Base-by-base conservation (phyloP, 176 grass and related monocot species). In the Microstegium vimineum region DNA sequence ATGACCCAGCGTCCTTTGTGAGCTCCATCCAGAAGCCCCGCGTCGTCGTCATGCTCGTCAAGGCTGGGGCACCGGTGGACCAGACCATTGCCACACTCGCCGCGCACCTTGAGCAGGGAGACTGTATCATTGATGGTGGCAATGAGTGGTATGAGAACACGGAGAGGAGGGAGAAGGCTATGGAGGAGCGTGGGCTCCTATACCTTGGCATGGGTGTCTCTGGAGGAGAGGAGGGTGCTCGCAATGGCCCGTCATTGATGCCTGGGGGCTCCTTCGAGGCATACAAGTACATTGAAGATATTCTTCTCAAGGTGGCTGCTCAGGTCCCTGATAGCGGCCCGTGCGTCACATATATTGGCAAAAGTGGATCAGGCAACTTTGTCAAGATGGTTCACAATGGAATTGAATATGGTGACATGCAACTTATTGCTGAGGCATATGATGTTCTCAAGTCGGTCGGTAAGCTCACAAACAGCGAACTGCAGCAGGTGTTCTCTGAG, bases 91-190 rank as follows among this genome's bases (percentile, higher is more conserved):
- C 87, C 1, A 92, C 93, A 0, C 93, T 95, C 0, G 83, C 93
- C 0, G 90, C 90, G 1, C 90, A 95, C 82, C 49, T 95, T 87
- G 93, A 95, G 65, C 78, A 81, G 74, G 93, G 93, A 3, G 93
- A 92, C 15, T 95, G 93, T 41, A 95, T 95, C 51, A 74, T 95
- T 7, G 93, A 95, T 10, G 93, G 93, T 70, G 93, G 93, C 28
- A 95, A 95, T 2, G 93, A 95, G 20, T 95, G 93, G 93, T 95
- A 95, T 2, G 93, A 95, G 85, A 95, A 92, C 90, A 95, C 93
- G 0, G 93, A 95, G 62, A 95, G 93, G 93, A 89, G 93, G 78
- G 93, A 94, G 87, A 92, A 94, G 85, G 93, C 68, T 0, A 86
- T 88, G 90, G 85, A 84, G 56, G 90, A 86, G 78, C 87, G 86